A percentile compares a stretch with the other conserved stretches of the same genome.
These are phyloP conservation scores for Kodamaea laetipori DNA, from an alignment of 805 yeast genomes.

Conservation along the genomic window DNA sequence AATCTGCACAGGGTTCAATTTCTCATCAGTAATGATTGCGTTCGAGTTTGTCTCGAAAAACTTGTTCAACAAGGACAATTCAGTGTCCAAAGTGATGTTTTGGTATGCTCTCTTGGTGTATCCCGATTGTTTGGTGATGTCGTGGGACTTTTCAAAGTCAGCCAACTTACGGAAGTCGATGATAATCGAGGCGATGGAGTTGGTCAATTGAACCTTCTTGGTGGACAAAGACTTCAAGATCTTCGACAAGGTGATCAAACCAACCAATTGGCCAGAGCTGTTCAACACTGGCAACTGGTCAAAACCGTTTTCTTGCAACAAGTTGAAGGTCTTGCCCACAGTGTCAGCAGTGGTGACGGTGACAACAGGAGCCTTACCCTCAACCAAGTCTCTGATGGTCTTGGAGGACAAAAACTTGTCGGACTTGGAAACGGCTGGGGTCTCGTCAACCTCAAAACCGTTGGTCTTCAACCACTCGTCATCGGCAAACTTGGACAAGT, in stretches of 20 bases:
- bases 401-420: slow-evolving; percentile 41
- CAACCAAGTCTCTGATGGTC: slow-evolving; percentile 66
- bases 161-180: slow-evolving; percentile 74
- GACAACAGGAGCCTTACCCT: slow-evolving; percentile 72
- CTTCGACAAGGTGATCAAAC: slow-evolving; percentile 75
- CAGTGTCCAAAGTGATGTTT: slow-evolving; percentile 64
- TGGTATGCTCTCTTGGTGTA: slow-evolving; percentile 67
- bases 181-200: slow-evolving; percentile 59
- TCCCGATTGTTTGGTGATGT: slow-evolving; percentile 56
- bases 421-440: slow-evolving; percentile 43
- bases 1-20: slow-evolving; percentile 73
- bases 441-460: slow-evolving; percentile 57
- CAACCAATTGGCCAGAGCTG: slow-evolving; percentile 62
- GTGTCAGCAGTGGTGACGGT: slow-evolving; percentile 64
- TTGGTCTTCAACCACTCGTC: slow-evolving; percentile 88
- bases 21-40: slow-evolving; percentile 75
- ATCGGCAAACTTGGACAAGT: slow-evolving; percentile 83
- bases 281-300: slow-evolving; percentile 83
- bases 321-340: slow-evolving; percentile 63
- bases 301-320: slow-evolving; percentile 73
- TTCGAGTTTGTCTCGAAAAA: slow-evolving; percentile 85
- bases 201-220: slow-evolving; percentile 55
- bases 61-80: slow-evolving; percentile 66
- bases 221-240: slow-evolving; percentile 67
- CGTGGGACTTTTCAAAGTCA: slow-evolving; percentile 64